Evolutionary conservation across 805 yeast genomes (phyloP).

Genomic region (Metschnikowia picachoensis): DNA sequence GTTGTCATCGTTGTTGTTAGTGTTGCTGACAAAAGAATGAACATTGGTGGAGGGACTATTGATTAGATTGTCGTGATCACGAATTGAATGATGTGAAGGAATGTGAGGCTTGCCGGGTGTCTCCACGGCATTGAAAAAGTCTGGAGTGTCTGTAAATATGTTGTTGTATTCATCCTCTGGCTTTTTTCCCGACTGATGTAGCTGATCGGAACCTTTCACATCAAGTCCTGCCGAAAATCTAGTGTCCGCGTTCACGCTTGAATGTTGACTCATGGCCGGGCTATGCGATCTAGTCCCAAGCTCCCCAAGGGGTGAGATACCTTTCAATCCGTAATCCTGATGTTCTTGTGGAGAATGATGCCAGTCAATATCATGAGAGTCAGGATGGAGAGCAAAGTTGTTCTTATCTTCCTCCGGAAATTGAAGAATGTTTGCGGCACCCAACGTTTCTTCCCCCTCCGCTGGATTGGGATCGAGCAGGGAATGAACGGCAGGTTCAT

Average conservation of each 20-base stretch:
- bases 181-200: slow-evolving; percentile 2
- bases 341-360: slow-evolving; percentile 8
- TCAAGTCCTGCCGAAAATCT: slow-evolving; percentile 1
- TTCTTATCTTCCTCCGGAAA: neutral
- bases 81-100: slow-evolving; percentile 3
- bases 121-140: slow-evolving; percentile 18
- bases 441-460: neutral
- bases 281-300: slow-evolving; percentile 7
- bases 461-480: neutral
- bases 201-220: neutral
- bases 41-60: slow-evolving; percentile 15
- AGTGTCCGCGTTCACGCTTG: neutral
- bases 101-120: slow-evolving; percentile 10
- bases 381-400: neutral
- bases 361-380: slow-evolving; percentile 10
- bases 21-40: slow-evolving; percentile 11
- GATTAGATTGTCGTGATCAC: slow-evolving; percentile 11
- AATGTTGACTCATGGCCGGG: slow-evolving; percentile 6
- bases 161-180: slow-evolving; percentile 11
- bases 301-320: slow-evolving; percentile 8
- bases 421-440: neutral
- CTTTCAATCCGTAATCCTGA: slow-evolving; percentile 9
- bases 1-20: neutral
- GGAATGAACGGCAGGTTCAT: neutral
- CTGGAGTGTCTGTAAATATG: slow-evolving; percentile 17